phyloP scores from a whole-genome alignment of 2,329 filamentous ascomycete species.

The Zymoseptoria brevis region DNA sequence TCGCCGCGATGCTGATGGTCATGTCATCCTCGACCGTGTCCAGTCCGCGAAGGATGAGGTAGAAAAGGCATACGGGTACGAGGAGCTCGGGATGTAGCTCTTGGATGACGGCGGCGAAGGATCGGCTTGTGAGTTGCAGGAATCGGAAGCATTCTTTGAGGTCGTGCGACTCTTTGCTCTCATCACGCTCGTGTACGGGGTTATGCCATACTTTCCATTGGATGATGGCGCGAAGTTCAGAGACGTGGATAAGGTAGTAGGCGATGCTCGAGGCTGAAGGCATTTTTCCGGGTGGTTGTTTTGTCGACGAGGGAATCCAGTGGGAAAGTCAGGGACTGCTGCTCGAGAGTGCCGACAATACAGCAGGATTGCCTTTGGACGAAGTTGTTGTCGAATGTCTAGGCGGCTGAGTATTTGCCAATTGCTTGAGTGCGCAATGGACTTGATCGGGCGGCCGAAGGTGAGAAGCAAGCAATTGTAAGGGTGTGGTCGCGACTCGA shows the following conservation, averaged over 20 bases:
- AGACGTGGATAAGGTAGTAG: conserved; percentile 30
- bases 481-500: background rate
- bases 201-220: conserved; percentile 82
- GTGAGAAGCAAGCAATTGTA: background rate
- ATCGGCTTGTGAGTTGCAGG: conserved; percentile 81
- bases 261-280: conserved; percentile 23
- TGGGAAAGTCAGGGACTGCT: background rate
- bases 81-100: conserved; percentile 92
- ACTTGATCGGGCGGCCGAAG: background rate
- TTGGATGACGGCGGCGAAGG: conserved; percentile 87
- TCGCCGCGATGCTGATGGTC: conserved; percentile 71
- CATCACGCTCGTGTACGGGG: conserved; percentile 76
- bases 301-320: background rate
- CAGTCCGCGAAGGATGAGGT: conserved; percentile 80
- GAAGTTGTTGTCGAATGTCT: background rate
- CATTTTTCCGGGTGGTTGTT: conserved; percentile 19
- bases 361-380: background rate
- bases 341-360: background rate
- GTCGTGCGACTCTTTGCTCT: conserved; percentile 63
- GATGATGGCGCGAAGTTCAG: conserved; percentile 32
- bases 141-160: conserved; percentile 79
- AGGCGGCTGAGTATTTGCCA: background rate
- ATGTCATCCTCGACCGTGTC: conserved; percentile 99
- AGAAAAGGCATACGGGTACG: conserved; percentile 83
- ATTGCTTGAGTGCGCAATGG: no score